Conservation (phyloP, 2,329 filamentous ascomycete species). For the Cryphonectria japonica region DNA sequence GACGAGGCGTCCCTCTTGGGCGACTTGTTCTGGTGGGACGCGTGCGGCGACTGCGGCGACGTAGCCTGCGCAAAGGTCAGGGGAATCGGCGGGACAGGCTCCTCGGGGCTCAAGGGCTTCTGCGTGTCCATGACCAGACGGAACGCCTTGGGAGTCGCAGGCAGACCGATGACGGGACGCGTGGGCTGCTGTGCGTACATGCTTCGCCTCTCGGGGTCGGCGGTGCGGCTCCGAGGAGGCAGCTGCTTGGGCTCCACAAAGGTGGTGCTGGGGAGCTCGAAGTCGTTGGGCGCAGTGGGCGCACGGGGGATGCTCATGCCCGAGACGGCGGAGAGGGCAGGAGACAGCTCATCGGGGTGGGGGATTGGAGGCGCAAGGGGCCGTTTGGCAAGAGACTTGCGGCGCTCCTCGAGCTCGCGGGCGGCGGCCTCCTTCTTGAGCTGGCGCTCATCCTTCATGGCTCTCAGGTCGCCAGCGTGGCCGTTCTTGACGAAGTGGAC, state of each 20-base stretch:
- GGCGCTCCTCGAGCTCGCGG: slow-evolving; percentile 84
- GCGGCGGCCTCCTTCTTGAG: slow-evolving; percentile 76
- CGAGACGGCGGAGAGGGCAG: slow-evolving; percentile 33
- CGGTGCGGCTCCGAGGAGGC: slow-evolving; percentile 66
- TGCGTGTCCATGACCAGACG: slow-evolving; percentile 69
- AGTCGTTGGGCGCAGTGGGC: slow-evolving; percentile 36
- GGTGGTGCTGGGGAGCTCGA: slow-evolving; percentile 50
- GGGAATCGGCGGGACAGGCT: slow-evolving; percentile 62
- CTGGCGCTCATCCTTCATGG: slow-evolving; percentile 63
- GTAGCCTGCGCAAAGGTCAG: slow-evolving; percentile 49
- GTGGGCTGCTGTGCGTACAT: slow-evolving; percentile 50
- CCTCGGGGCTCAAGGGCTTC: slow-evolving; percentile 36
- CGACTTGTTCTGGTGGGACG: slow-evolving; percentile 41
- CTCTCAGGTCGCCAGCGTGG: slow-evolving; percentile 57
- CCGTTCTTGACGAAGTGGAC: slow-evolving; percentile 47
- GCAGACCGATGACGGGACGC: slow-evolving; percentile 70
- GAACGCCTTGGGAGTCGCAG: slow-evolving; percentile 91
- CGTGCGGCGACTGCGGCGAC: slow-evolving; percentile 41
- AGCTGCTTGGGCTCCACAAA: slow-evolving; percentile 47
- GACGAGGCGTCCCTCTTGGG: slow-evolving; percentile 36
- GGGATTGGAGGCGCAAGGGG: slow-evolving; percentile 81
- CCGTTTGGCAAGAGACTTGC: slow-evolving; percentile 79
- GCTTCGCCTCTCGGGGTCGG: slow-evolving; percentile 61
- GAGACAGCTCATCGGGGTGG: slow-evolving; percentile 64
- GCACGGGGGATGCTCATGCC: slow-evolving; percentile 34